phyloP scores from a whole-genome alignment of 495 filamentous ascomycete species.

The Hypoxylon fragiforme region DNA sequence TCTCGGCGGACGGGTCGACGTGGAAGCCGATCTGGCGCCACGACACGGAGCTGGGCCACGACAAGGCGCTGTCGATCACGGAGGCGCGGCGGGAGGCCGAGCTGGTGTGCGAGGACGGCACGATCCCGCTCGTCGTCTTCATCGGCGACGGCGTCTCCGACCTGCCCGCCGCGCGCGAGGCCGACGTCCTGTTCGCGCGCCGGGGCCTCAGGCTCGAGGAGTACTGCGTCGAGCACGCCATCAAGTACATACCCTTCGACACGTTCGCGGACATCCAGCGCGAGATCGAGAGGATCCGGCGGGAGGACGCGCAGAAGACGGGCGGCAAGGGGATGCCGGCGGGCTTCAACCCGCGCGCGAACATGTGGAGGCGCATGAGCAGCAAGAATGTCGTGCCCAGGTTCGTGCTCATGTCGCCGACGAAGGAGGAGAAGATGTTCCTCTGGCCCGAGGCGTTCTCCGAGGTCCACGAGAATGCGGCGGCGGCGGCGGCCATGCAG shows the following conservation, averaged over 20 bases:
- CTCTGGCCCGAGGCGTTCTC: constrained; percentile 67
- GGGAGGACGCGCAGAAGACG: constrained; percentile 67
- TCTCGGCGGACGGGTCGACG: constrained; percentile 58
- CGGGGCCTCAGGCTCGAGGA: constrained; percentile 70
- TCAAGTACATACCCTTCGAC: constrained; percentile 66
- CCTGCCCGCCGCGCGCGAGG: constrained; percentile 70
- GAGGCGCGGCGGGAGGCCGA: constrained; percentile 60
- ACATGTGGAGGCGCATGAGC: constrained; percentile 68
- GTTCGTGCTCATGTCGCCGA: constrained; percentile 59
- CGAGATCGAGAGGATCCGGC: constrained; percentile 62
- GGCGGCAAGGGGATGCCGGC: constrained; percentile 63
- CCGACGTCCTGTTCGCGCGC: constrained; percentile 76
- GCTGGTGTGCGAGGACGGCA: constrained; percentile 58
- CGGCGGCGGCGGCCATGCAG: constrained; percentile 9
- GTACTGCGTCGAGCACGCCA: constrained; percentile 67
- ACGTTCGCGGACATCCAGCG: constrained; percentile 69
- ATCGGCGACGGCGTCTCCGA: constrained; percentile 81
- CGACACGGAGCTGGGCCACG: constrained; percentile 68
- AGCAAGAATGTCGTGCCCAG: constrained; percentile 58
- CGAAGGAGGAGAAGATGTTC: constrained; percentile 66
- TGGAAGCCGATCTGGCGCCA: constrained; percentile 77
- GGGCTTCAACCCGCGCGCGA: constrained; percentile 70
- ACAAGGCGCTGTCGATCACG: constrained; percentile 68
- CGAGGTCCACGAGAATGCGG: constrained; percentile 34
- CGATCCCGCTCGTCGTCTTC: constrained; percentile 72